These are phyloP conservation scores for Lobosporangium transversale DNA, from an alignment of 192 early-diverging fungal genomes.

Conservation along the genomic window DNA sequence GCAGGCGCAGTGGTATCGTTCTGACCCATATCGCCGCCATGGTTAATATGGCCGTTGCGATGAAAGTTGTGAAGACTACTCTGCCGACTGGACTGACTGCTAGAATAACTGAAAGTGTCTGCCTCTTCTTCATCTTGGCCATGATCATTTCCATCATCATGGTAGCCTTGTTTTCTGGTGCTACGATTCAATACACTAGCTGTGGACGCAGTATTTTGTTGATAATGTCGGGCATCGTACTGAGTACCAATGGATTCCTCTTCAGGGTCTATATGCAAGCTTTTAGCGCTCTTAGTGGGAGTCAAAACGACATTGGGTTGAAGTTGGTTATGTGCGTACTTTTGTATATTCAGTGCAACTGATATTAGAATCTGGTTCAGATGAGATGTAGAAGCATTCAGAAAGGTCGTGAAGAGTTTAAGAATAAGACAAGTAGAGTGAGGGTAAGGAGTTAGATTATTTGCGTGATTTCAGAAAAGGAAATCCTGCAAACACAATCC, in stretches of 20 bases:
- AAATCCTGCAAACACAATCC: no score
- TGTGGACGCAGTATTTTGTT: not conserved
- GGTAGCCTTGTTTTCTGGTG: not conserved
- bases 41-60: slow-evolving; percentile 13
- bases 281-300: slow-evolving; percentile 12
- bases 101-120: not conserved
- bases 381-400: not conserved
- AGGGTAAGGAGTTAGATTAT: no score
- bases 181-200: not conserved
- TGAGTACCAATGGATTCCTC: not conserved
- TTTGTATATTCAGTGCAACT: slow-evolving; percentile 77
- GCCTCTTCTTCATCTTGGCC: not conserved
- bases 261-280: slow-evolving; percentile 6
- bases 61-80: slow-evolving; percentile 18
- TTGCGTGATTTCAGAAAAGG: no score
- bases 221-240: slow-evolving; percentile 11
- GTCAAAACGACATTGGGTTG: slow-evolving; percentile 9
- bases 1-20: slow-evolving; percentile 25
- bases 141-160: not conserved
- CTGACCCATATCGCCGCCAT: slow-evolving; percentile 43
- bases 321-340: slow-evolving; percentile 64
- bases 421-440: no score
- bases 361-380: slow-evolving; percentile 68
- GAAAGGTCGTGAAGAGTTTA: slow-evolving; percentile 7
- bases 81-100: slow-evolving; percentile 15